A percentile compares a stretch with the other conserved stretches of the same genome.
Evolutionary conservation across 2,329 filamentous ascomycete genomes (phyloP).

Genomic region (Exophiala sp.): DNA sequence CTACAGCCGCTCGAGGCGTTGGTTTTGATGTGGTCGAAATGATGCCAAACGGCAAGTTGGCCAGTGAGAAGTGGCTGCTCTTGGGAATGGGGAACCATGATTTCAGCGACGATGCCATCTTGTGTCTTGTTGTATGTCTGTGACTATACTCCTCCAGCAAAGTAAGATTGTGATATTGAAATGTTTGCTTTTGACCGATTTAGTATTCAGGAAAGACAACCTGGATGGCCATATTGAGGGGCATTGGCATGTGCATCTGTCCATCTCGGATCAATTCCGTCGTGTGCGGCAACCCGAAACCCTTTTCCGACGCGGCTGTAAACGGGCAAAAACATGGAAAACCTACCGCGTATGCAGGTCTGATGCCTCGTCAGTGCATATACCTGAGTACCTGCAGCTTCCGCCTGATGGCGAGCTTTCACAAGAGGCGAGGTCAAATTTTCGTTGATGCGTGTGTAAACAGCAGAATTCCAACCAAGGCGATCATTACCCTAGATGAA

Average conservation of each 20-base stretch:
- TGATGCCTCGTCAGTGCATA: no score
- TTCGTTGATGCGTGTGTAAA: no score
- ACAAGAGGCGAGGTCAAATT: no score
- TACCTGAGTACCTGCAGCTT: no score
- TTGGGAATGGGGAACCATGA: constrained; percentile 61
- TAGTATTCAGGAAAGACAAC: no score
- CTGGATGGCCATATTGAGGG: no score
- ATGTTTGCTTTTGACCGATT: neutral
- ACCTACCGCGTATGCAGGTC: no score
- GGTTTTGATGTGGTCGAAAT: constrained; percentile 61
- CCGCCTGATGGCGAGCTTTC: no score
- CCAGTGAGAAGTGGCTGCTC: constrained; percentile 67
- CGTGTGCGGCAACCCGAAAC: neutral
- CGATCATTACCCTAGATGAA: no score
- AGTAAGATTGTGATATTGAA: neutral
- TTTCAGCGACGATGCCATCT: constrained; percentile 33
- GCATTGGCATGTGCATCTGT: no score
- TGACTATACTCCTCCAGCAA: neutral
- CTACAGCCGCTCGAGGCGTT: constrained; percentile 62
- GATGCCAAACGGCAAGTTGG: constrained; percentile 81
- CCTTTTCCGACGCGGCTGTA: neutral
- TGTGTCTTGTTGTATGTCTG: neutral
- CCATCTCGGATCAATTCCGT: constrained; percentile 14
- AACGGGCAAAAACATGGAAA: no score
- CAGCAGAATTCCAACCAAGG: no score